A percentile compares a stretch with the other conserved stretches of the same genome.
Conservation (phyloP, 345 rosid species). For the Cardiospermum halicacabum region DNA sequence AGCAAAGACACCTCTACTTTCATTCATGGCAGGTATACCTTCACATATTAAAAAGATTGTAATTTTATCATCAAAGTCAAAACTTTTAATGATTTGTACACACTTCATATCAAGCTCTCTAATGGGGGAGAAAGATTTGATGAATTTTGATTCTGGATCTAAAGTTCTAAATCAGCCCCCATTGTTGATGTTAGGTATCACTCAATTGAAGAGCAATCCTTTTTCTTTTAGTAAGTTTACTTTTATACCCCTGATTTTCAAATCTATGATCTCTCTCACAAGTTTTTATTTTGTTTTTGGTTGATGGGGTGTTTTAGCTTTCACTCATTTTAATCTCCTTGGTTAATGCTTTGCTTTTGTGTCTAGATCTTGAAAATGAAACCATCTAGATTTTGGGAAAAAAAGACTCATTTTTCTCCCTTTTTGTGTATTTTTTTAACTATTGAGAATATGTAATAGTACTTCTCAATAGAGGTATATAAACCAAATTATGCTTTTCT, state of each 20-base stretch:
- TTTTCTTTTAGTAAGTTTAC: slow-evolving; percentile 14
- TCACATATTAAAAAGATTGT: no score
- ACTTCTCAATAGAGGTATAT: neutral
- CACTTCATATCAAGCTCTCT: no score
- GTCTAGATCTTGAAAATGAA: slow-evolving; percentile 12
- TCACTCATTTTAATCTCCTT: no score
- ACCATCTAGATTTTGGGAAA: slow-evolving; percentile 1
- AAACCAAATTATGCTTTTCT: slow-evolving; percentile 2
- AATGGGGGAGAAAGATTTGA: neutral
- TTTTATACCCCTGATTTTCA: slow-evolving; percentile 19
- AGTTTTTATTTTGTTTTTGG: neutral
- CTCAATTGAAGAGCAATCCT: neutral
- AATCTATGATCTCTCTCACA: slow-evolving; percentile 8
- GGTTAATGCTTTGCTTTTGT: neutral
- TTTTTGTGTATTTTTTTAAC: neutral
- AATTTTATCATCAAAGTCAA: no score
- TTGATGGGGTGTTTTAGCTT: slow-evolving; percentile 1
- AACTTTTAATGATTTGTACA: no score
- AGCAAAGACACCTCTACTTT: slow-evolving; percentile 33
- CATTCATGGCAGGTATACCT: slow-evolving; percentile 43
- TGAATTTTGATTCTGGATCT: slow-evolving; percentile 1
- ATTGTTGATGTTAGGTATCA: neutral
- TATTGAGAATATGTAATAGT: neutral
- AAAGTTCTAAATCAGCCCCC: neutral
- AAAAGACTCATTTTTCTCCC: neutral